Conservation (phyloP, 306 rosid genomes). For the Benincasa hispida region DNA sequence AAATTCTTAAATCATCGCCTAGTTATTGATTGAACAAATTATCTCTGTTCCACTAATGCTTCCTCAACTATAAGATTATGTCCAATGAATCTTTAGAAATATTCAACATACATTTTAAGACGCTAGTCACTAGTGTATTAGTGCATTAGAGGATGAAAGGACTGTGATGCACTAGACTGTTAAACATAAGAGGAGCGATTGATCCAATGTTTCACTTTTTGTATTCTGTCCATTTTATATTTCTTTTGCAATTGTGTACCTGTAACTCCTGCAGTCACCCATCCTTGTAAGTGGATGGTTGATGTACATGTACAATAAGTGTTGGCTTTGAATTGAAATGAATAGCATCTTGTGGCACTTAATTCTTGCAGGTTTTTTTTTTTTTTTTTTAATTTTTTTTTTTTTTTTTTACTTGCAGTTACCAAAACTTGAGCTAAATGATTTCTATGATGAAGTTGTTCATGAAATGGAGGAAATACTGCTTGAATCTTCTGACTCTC, state of each 20-base stretch:
- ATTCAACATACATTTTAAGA: background rate
- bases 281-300: background rate
- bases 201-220: background rate
- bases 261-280: background rate
- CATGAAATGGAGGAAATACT: conserved; percentile 96
- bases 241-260: background rate
- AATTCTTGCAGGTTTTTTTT: background rate
- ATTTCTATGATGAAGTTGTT: conserved; percentile 72
- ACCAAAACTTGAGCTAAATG: conserved; percentile 53
- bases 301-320: background rate
- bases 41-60: background rate
- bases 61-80: background rate
- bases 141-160: background rate
- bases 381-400: background rate
- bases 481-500: conserved; percentile 67
- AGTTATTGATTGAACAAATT: background rate
- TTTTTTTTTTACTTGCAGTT: conserved; percentile 30
- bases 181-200: background rate
- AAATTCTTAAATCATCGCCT: background rate
- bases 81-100: background rate
- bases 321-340: background rate
- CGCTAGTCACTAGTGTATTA: background rate
- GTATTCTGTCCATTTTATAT: background rate
- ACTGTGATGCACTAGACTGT: background rate
- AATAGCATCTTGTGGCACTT: background rate